phyloP scores from a whole-genome alignment of 1,284 basidiomycete species.

The Moniliella sp. region DNA sequence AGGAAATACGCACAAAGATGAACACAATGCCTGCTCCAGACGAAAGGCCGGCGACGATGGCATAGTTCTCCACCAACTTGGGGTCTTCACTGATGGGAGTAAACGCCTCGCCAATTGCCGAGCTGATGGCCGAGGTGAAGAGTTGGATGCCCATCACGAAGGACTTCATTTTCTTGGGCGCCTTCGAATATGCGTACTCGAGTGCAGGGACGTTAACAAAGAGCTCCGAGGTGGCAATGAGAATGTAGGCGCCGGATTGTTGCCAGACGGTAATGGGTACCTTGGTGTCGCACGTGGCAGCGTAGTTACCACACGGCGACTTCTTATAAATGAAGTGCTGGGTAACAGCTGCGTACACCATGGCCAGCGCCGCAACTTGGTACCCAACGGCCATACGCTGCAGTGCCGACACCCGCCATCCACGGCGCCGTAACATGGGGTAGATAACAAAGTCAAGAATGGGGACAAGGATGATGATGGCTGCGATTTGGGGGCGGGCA shows the following conservation, averaged over 20 bases:
- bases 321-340: slow-evolving; percentile 38
- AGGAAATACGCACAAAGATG: no score
- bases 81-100: slow-evolving; percentile 40
- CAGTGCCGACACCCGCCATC: no score
- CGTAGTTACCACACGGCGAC: slow-evolving; percentile 44
- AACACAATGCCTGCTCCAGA: slow-evolving; percentile 43
- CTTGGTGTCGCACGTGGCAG: no score
- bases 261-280: slow-evolving; percentile 33
- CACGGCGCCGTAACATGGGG: no score
- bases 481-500: no score
- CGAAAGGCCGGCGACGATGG: slow-evolving; percentile 40
- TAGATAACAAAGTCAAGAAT: no score
- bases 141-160: slow-evolving; percentile 38
- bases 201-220: slow-evolving; percentile 56
- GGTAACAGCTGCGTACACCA: slow-evolving; percentile 46
- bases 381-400: no score
- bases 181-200: slow-evolving; percentile 67
- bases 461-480: no score
- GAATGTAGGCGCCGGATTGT: slow-evolving; percentile 36
- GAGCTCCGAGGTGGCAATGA: slow-evolving; percentile 43
- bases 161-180: slow-evolving; percentile 35
- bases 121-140: slow-evolving; percentile 46
- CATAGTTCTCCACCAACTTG: slow-evolving; percentile 39
- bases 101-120: slow-evolving; percentile 41
- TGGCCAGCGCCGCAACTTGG: no score